Evolutionary conservation across 768 basidiomycete species (phyloP), one percentile per base, ranked within the genome.

Genomic region (Termitomyces sp.): DNA sequence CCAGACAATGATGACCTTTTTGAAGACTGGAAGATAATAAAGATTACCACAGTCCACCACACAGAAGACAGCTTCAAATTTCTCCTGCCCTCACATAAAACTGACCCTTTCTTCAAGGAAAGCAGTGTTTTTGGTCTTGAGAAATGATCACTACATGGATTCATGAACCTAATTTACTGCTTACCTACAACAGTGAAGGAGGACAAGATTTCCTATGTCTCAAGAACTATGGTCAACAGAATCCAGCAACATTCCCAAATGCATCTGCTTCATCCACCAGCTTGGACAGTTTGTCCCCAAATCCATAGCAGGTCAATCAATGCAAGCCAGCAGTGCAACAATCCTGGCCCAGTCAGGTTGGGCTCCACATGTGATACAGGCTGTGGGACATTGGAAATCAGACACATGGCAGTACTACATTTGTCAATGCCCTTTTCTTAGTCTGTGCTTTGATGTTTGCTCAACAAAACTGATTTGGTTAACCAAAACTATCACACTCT

Each of bases 31-130:
- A 64, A 42, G 28, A 35, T n/a, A 8, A 44, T 3, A 59, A 64
- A 30, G n/a, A 51, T 17, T 9, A 0, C 12, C 0, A 37, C 56
- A 16, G 27, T 60, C 5, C 10, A 0, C 7, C 10, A 14, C n/a
- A 23, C n/a, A 19, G 12, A 14, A 1, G 10, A 16, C 27, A 27
- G 1, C 6, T 9, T 55, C 54, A 23, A 25, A 5, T 60, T 60
- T 47, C 23, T 51, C 0, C 55, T 60, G 2, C 66, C 64, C 0
- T 2, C 17, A 7, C 28, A 67, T 46, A 67, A 68, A 49, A 59
- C 64, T 1, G 60, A 66, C 41, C 60, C 57, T 9, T 63, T 63
- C 37, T 58, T 40, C 17, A n/a, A 64, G 37, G 61, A 60, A 2
- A 66, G 64, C 49, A 3, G 8, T 28, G 28, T 28, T 7, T 7